phyloP scores from a whole-genome alignment of 441 rosid genomes.

The Mallotus japonicus region DNA sequence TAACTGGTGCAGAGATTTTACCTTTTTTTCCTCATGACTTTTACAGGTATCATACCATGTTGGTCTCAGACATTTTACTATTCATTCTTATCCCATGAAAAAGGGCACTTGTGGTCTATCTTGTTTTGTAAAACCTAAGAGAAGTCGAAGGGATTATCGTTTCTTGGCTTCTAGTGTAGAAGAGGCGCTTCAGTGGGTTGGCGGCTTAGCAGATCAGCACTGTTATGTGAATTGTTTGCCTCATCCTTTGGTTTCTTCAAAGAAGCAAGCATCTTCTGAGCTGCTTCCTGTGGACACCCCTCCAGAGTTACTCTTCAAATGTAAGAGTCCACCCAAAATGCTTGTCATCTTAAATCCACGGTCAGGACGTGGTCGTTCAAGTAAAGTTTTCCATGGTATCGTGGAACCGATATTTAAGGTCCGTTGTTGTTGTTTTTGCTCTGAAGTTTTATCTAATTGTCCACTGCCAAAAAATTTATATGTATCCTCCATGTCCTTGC shows the following conservation, averaged over 20 bases:
- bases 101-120: constrained; percentile 70
- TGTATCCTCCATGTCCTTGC: background rate
- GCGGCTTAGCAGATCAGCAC: constrained; percentile 94
- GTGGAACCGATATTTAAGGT: constrained; percentile 99
- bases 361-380: constrained; percentile 97
- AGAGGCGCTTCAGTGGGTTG: constrained; percentile 98
- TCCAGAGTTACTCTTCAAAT: constrained; percentile 84
- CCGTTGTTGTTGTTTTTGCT: constrained; percentile 7
- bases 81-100: constrained; percentile 82
- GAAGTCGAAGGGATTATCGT: constrained; percentile 80
- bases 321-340: constrained; percentile 92
- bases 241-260: constrained; percentile 87
- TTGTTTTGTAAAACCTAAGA: constrained; percentile 70
- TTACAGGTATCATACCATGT: constrained; percentile 77
- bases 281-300: constrained; percentile 79
- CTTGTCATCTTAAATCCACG: constrained; percentile 95
- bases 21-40: constrained; percentile 4
- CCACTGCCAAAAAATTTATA: background rate
- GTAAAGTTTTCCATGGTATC: constrained; percentile 79
- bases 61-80: constrained; percentile 86
- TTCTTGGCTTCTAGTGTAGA: constrained; percentile 74
- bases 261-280: constrained; percentile 92
- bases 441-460: background rate
- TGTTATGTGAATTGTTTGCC: constrained; percentile 92
- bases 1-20: background rate